phyloP scores from a whole-genome alignment of 805 yeast genomes.

The Citeromyces matritensis region DNA sequence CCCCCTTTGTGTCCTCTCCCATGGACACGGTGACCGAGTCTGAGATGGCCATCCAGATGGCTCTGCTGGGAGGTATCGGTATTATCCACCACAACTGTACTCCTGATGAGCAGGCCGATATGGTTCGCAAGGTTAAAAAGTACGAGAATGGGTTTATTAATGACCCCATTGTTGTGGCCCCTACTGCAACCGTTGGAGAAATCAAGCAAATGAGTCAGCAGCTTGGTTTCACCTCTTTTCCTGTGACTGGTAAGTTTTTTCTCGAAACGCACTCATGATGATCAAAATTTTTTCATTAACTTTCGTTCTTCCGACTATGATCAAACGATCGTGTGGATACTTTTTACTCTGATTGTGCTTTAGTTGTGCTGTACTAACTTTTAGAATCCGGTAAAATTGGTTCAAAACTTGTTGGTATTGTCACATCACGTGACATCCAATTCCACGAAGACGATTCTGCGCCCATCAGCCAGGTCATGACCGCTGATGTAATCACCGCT shows the following conservation, averaged over 20 bases:
- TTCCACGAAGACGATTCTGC: slow-evolving; percentile 64
- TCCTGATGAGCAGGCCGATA: slow-evolving; percentile 94
- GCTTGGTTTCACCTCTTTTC: slow-evolving; percentile 94
- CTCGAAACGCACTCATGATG: slow-evolving; percentile 27
- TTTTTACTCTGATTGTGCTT: slow-evolving; percentile 17
- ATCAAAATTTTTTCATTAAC: slow-evolving; percentile 45
- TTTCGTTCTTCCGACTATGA: slow-evolving; percentile 99
- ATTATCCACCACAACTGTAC: slow-evolving; percentile 95
- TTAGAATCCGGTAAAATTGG: slow-evolving; percentile 75
- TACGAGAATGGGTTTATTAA: slow-evolving; percentile 96
- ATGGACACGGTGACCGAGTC: slow-evolving; percentile 99
- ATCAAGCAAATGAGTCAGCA: slow-evolving; percentile 53
- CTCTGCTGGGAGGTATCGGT: slow-evolving; percentile 97
- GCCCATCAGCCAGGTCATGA: slow-evolving; percentile 71
- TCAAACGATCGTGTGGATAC: slow-evolving; percentile 96
- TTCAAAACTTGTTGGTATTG: slow-evolving; percentile 86
- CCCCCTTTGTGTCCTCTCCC: slow-evolving; percentile 96
- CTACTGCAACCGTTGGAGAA: slow-evolving; percentile 65
- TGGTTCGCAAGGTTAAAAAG: slow-evolving; percentile 94
- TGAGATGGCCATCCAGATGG: slow-evolving; percentile 97
- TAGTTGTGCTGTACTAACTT: slow-evolving; percentile 6
- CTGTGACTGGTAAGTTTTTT: slow-evolving; percentile 85
- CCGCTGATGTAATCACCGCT: slow-evolving; percentile 76
- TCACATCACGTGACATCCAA: slow-evolving; percentile 95
- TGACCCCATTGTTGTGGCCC: slow-evolving; percentile 80